These are phyloP conservation scores for Penicillium bovifimosum DNA, from an alignment of 495 filamentous ascomycete genomes.

Conservation along the genomic window DNA sequence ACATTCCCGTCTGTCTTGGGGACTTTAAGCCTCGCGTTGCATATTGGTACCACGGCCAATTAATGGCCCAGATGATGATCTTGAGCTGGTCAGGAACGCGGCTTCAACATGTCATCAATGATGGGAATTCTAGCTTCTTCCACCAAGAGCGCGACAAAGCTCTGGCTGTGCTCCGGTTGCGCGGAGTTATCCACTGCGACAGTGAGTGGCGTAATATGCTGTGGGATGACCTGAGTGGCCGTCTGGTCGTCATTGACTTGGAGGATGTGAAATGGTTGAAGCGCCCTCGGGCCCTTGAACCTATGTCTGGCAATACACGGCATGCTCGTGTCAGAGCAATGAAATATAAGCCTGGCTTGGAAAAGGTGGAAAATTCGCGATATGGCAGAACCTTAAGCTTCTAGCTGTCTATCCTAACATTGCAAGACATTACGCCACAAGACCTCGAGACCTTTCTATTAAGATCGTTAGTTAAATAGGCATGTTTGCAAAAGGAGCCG, in stretches of 20 bases:
- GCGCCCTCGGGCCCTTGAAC: neutral
- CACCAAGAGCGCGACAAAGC: neutral
- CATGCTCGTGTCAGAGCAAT: neutral
- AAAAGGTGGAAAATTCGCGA: too few relatives aligned
- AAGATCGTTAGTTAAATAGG: too few relatives aligned
- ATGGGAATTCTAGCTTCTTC: neutral
- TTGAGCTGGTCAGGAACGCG: neutral
- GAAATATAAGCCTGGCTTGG: too few relatives aligned
- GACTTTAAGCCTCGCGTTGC: slow-evolving; percentile 11
- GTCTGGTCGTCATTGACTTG: neutral
- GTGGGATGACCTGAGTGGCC: neutral
- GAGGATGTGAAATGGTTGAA: neutral
- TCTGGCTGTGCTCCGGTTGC: neutral
- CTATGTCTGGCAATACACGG: neutral
- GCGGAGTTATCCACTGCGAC: neutral
- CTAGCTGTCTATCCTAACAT: too few relatives aligned
- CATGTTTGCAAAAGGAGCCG: too few relatives aligned
- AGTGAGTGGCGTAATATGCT: neutral
- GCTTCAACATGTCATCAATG: neutral
- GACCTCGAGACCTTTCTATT: too few relatives aligned
- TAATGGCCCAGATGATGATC: neutral
- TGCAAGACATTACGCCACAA: too few relatives aligned
- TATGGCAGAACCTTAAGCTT: too few relatives aligned
- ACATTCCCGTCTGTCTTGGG: slow-evolving; percentile 36
- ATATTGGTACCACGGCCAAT: neutral